Percentiles rank a stretch among this genome's conserved stretches.
These are phyloP conservation scores for Podosphaera xanthii DNA, from an alignment of 2,329 filamentous ascomycete genomes.

Conservation along the genomic window DNA sequence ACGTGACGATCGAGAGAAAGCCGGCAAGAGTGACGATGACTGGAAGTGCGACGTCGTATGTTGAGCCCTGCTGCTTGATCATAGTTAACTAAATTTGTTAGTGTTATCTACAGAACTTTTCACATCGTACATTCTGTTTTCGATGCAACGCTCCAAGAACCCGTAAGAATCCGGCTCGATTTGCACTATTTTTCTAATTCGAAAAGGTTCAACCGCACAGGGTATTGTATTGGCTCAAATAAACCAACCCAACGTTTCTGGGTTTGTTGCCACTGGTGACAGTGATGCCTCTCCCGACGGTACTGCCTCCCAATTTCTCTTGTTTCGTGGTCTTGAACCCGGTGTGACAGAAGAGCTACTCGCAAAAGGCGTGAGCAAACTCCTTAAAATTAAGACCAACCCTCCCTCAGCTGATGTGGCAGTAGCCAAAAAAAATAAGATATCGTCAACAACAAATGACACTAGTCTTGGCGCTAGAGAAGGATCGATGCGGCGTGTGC, in stretches of 20 bases:
- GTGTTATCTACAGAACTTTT: slow-evolving; percentile 33
- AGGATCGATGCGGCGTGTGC: slow-evolving; percentile 52
- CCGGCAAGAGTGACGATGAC: slow-evolving; percentile 26
- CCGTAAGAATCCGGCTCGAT: slow-evolving; percentile 19
- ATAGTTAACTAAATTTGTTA: slow-evolving; percentile 13
- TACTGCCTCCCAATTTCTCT: slow-evolving; percentile 43
- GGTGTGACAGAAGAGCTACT: slow-evolving; percentile 52
- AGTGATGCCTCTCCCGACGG: slow-evolving; percentile 29
- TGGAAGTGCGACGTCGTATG: slow-evolving; percentile 31
- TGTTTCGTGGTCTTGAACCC: slow-evolving; percentile 47
- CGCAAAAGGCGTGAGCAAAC: slow-evolving; percentile 47
- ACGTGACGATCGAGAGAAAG: slow-evolving; percentile 24
- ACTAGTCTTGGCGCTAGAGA: slow-evolving; percentile 38
- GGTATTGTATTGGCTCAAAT: slow-evolving; percentile 17
- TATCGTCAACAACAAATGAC: slow-evolving; percentile 28
- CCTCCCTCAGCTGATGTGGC: slow-evolving; percentile 17
- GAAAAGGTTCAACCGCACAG: slow-evolving; percentile 15
- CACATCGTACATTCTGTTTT: slow-evolving; percentile 31
- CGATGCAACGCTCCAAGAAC: slow-evolving; percentile 31
- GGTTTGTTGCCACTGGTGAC: slow-evolving; percentile 26
- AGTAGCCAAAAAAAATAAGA: slow-evolving; percentile 21
- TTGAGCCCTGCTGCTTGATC: not conserved
- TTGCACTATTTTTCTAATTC: slow-evolving; percentile 12
- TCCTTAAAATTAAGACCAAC: slow-evolving; percentile 34
- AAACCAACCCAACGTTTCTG: slow-evolving; percentile 19